Percentiles rank a stretch among this genome's conserved stretches.
Conservation (phyloP, 2,329 filamentous ascomycete genomes). For the Septoria linicola region DNA sequence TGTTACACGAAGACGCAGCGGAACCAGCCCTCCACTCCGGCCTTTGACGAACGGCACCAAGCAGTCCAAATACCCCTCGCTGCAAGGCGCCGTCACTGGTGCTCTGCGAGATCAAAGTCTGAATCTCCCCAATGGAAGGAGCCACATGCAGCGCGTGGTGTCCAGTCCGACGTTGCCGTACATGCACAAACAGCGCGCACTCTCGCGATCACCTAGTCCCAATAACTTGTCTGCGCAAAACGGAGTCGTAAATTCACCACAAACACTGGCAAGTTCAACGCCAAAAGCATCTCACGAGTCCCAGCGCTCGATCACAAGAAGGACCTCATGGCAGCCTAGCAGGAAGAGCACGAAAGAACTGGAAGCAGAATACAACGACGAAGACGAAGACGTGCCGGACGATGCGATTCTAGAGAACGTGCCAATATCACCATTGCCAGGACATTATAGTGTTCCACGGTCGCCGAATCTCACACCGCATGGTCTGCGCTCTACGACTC, state of each 20-base stretch:
- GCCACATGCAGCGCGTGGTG: slow-evolving; percentile 42
- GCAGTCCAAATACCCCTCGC: slow-evolving; percentile 38
- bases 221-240: slow-evolving; percentile 29
- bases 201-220: slow-evolving; percentile 38
- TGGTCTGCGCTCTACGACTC: slow-evolving; percentile 32
- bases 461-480: slow-evolving; percentile 18
- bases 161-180: slow-evolving; percentile 38
- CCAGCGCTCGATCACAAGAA: slow-evolving; percentile 20
- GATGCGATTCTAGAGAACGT: slow-evolving; percentile 79
- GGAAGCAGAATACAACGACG: slow-evolving; percentile 77
- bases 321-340: slow-evolving; percentile 65
- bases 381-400: slow-evolving; percentile 72
- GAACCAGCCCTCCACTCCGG: slow-evolving; percentile 21
- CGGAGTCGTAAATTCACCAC: slow-evolving; percentile 22
- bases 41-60: slow-evolving; percentile 22
- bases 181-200: slow-evolving; percentile 22
- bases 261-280: slow-evolving; percentile 24
- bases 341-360: slow-evolving; percentile 69
- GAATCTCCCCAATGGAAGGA: slow-evolving; percentile 40
- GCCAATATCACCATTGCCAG: slow-evolving; percentile 65
- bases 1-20: slow-evolving; percentile 18
- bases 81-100: slow-evolving; percentile 43
- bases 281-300: slow-evolving; percentile 29
- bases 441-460: slow-evolving; percentile 36
- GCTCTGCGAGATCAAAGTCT: slow-evolving; percentile 39